Conservation (phyloP, 1,284 basidiomycete species). For the Ustilago shanxiensis region DNA sequence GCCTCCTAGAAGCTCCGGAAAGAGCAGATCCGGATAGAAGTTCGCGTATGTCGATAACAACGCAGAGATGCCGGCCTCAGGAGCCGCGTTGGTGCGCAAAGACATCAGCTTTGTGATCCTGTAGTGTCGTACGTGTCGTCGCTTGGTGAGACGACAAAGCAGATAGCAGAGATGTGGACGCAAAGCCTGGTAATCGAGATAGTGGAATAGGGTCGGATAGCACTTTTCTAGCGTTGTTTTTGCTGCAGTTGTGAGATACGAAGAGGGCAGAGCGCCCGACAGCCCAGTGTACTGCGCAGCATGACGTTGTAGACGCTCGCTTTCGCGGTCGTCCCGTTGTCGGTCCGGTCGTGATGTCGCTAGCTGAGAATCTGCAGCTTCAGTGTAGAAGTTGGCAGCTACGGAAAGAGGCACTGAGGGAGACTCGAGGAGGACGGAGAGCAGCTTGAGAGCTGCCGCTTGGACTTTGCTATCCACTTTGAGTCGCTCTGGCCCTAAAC, state of each 20-base stretch:
- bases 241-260: constrained; percentile 46
- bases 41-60: constrained; percentile 54
- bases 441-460: constrained; percentile 43
- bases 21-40: constrained; percentile 58
- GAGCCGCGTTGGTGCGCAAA: constrained; percentile 38
- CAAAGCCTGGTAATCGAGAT: constrained; percentile 51
- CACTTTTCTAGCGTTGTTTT: constrained; percentile 37
- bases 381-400: constrained; percentile 37
- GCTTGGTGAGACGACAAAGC: constrained; percentile 47
- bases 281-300: constrained; percentile 32
- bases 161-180: constrained; percentile 55
- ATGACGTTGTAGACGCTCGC: constrained; percentile 30
- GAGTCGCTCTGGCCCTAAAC: constrained; percentile 29
- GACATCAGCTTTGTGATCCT: constrained; percentile 55
- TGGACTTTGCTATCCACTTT: constrained; percentile 52
- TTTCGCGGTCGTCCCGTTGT: constrained; percentile 24
- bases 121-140: constrained; percentile 55
- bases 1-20: constrained; percentile 49
- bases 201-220: constrained; percentile 60
- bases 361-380: neutral
- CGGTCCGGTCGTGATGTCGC: constrained; percentile 12
- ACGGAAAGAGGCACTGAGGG: constrained; percentile 36
- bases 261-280: constrained; percentile 38
- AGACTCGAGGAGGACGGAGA: constrained; percentile 45
- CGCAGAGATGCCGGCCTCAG: constrained; percentile 42